phyloP scores from a whole-genome alignment of 108 stramenopile genomes.

The Discostella stelligeroides region DNA sequence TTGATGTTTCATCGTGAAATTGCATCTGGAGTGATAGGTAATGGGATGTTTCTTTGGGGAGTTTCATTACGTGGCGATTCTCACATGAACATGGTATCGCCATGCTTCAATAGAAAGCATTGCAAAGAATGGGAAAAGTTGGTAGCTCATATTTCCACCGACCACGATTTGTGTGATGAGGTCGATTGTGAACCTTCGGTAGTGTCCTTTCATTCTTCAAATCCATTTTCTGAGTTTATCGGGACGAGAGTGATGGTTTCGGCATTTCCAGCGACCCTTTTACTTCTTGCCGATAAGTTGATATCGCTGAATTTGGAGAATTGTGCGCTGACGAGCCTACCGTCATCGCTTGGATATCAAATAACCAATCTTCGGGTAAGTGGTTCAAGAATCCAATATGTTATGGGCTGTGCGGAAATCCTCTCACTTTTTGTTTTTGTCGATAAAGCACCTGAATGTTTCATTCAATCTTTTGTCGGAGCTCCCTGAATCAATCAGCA shows the following conservation, averaged over 20 bases:
- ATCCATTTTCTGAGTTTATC: constrained; percentile 1
- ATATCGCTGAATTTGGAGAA: constrained; percentile 14
- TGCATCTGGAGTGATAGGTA: constrained; percentile 11
- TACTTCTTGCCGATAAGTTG: constrained; percentile 31
- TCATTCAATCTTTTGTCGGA: constrained; percentile 32
- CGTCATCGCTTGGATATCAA: constrained; percentile 35
- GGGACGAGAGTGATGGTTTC: background rate
- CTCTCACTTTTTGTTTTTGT: background rate
- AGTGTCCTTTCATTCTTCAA: constrained; percentile 12
- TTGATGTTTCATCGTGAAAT: constrained; percentile 18
- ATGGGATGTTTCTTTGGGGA: constrained; percentile 24
- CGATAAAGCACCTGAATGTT: constrained; percentile 29
- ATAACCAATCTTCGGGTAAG: constrained; percentile 42
- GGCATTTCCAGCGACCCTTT: constrained; percentile 35
- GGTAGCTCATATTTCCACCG: constrained; percentile 7
- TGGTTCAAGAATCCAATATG: background rate
- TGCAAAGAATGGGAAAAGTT: constrained; percentile 24
- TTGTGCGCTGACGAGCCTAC: constrained; percentile 27
- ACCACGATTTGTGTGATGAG: background rate
- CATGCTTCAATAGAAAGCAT: background rate
- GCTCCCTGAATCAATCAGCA: constrained; percentile 28
- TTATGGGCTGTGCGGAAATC: background rate
- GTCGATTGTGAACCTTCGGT: background rate
- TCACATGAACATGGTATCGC: constrained; percentile 3
- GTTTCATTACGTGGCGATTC: constrained; percentile 25